Conservation (phyloP, 768 basidiomycete species). For the Hypholoma sublateritium region DNA sequence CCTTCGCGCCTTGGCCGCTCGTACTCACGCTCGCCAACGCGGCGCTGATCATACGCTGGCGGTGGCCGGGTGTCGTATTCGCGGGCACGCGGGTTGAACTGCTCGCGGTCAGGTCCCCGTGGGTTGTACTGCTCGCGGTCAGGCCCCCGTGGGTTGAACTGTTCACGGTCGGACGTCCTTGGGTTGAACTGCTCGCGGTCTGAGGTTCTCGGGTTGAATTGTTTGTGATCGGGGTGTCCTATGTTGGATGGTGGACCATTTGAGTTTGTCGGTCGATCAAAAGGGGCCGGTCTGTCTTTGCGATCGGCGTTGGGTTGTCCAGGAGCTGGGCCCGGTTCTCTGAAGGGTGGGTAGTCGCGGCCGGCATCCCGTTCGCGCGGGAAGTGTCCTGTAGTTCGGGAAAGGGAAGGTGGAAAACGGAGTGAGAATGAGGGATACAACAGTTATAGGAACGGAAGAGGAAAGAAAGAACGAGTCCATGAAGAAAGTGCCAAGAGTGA, state of each 20-base stretch:
- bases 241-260: slow-evolving; percentile 1
- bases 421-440: slow-evolving; percentile 33
- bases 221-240: slow-evolving; percentile 2
- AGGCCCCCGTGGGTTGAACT: not conserved
- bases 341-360: slow-evolving; percentile 22
- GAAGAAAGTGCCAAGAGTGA: slow-evolving; percentile 33
- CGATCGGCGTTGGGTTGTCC: slow-evolving; percentile 6
- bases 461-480: slow-evolving; percentile 37
- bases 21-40: not conserved
- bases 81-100: slow-evolving; percentile 1
- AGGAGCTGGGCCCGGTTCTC: slow-evolving; percentile 7
- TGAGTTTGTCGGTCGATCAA: slow-evolving; percentile 21
- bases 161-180: not conserved
- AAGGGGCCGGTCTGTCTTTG: slow-evolving; percentile 21
- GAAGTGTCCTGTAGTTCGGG: slow-evolving; percentile 48
- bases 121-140: slow-evolving; percentile 4
- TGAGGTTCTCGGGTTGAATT: too few relatives aligned
- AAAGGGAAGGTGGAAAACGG: slow-evolving; percentile 33
- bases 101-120: not conserved
- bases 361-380: slow-evolving; percentile 28
- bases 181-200: slow-evolving; percentile 4
- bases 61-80: slow-evolving; percentile 2
- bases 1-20: not conserved
- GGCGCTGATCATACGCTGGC: slow-evolving; percentile 2
- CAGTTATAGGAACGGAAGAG: slow-evolving; percentile 32